Conservation (phyloP, 495 filamentous ascomycete genomes). For the Podospora pseudocomata region DNA sequence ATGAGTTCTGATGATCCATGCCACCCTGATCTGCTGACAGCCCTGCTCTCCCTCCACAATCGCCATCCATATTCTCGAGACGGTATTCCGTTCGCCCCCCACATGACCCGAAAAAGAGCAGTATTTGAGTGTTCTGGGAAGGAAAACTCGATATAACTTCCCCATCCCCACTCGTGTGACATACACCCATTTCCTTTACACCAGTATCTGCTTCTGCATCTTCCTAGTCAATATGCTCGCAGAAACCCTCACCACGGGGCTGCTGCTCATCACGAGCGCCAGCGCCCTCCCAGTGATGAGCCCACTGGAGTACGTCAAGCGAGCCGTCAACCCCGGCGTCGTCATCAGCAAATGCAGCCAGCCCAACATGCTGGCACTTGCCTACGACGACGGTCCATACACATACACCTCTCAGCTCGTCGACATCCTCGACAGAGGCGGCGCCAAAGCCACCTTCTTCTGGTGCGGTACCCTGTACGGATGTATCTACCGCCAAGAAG, state of each 20-base stretch:
- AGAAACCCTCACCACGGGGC: conserved; percentile 25
- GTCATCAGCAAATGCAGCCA: conserved; percentile 42
- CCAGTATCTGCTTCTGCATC: background rate
- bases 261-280: conserved; percentile 29
- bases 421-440: conserved; percentile 59
- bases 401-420: conserved; percentile 63
- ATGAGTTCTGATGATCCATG: background rate
- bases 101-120: background rate
- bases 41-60: background rate
- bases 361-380: conserved; percentile 46
- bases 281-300: conserved; percentile 31
- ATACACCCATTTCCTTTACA: background rate
- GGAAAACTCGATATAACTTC: background rate
- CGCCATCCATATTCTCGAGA: background rate
- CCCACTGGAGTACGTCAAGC: conserved; percentile 38
- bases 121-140: background rate
- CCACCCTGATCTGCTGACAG: background rate
- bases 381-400: conserved; percentile 74
- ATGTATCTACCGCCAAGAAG: conserved; percentile 51
- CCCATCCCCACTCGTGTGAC: background rate
- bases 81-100: background rate
- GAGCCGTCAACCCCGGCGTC: conserved; percentile 35
- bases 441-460: conserved; percentile 58
- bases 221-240: conserved; percentile 28
- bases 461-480: conserved; percentile 54